Conservation (phyloP, 2,329 filamentous ascomycete species). For the Fonsecaea nubica region DNA sequence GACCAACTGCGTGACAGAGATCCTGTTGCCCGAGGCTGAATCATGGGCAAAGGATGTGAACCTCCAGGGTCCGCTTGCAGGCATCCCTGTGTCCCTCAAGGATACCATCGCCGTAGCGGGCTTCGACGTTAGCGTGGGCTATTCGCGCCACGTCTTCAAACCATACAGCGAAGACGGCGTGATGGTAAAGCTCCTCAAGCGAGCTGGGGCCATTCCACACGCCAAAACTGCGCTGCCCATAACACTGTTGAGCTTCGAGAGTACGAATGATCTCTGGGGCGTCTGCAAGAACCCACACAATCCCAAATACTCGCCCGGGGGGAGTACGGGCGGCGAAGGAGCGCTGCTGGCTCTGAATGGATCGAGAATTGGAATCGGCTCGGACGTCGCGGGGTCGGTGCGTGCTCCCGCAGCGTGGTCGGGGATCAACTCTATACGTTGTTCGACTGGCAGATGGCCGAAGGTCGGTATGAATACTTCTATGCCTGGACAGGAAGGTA, state of each 20-base stretch:
- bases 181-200: constrained; percentile 78
- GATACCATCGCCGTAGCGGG: constrained; percentile 78
- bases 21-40: constrained; percentile 80
- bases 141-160: constrained; percentile 74
- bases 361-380: constrained; percentile 86
- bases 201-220: constrained; percentile 85
- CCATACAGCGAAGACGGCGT: constrained; percentile 71
- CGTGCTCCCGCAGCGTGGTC: constrained; percentile 86
- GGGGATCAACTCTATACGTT: constrained; percentile 84
- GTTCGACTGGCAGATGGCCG: constrained; percentile 88
- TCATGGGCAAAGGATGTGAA: constrained; percentile 72
- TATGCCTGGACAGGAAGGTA: constrained; percentile 91
- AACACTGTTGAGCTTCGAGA: constrained; percentile 86
- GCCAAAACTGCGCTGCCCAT: constrained; percentile 92
- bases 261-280: constrained; percentile 81
- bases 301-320: constrained; percentile 81
- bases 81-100: constrained; percentile 85
- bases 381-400: constrained; percentile 89
- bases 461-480: constrained; percentile 83
- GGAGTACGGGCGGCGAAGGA: constrained; percentile 83
- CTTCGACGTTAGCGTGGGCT: constrained; percentile 83
- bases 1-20: constrained; percentile 89
- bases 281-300: constrained; percentile 83
- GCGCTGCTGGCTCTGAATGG: constrained; percentile 81
- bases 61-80: constrained; percentile 80